Base-by-base conservation (phyloP, 352 stramenopile species). In the Pythium aquatile region DNA sequence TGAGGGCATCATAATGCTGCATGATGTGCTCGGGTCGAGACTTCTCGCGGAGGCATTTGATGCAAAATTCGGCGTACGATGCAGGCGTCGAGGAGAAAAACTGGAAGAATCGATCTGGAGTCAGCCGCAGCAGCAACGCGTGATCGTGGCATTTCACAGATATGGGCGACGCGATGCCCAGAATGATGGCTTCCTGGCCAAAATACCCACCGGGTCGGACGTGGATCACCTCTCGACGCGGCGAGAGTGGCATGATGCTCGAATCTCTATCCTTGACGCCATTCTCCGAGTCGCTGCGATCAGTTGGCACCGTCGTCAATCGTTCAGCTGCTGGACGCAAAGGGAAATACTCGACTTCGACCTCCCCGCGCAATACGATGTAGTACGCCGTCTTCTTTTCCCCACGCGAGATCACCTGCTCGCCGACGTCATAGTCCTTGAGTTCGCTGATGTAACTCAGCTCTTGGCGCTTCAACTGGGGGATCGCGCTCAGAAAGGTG, bases 61-160 rank as follows among this genome's bases (percentile, higher is more conserved):
- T 81, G 53, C 78, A 88, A 35, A 89, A 90, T 59, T 91, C 80
- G 14, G 80, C 68, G 39, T 81, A 91, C 16, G 88, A 60, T 32
- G 87, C 78, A 0, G 78, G 80, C 6, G 85, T 61, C 28, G 66
- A 77, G 20, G 61, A 63, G 44, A 91, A 90, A 61, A 90, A 88
- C 32, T 78, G 69, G 30, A 77, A 58, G 30, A 91, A 91, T 0
- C 58, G 57, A 4, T 80, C 66, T 2, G 62, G 52, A 17, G 59
- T 75, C 5, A 91, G 60, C 28, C 71, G 76, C 5, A 91, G 73
- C 32, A 58, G 46, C 17, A 91, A 46, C 24, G 74, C 85, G 58
- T 89, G 76, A 16, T 88, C 72, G 3, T 74, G 39, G 42, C 65
- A 74, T 1, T 55, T 71, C 5, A 74, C 78, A 8, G 65, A 65